Evolutionary conservation across 495 filamentous ascomycete species (phyloP).

Genomic region (Halenospora varia): DNA sequence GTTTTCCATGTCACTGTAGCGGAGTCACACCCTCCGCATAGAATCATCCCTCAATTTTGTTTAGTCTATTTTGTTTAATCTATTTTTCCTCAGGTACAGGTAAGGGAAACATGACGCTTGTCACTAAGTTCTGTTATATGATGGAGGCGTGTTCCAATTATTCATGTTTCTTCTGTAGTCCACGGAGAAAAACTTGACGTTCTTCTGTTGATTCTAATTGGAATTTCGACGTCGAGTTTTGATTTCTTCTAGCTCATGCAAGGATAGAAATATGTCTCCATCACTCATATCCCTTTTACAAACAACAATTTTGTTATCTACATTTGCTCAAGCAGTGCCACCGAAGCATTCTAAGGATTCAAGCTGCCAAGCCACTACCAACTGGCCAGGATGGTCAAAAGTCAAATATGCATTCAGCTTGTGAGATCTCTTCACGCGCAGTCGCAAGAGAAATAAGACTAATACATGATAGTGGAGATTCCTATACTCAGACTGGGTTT

Average conservation of each 20-base stretch:
- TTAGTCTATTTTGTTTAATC: neutral
- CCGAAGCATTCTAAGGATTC: slow-evolving; percentile 9
- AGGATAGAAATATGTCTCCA: slow-evolving; percentile 14
- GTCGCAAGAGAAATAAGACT: neutral
- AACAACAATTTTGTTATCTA: slow-evolving; percentile 1
- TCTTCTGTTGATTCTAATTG: too few species aligned
- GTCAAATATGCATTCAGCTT: slow-evolving; percentile 50
- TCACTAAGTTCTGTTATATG: neutral
- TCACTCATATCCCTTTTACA: neutral
- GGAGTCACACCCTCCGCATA: neutral
- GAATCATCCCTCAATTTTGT: neutral
- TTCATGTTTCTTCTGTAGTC: too few species aligned
- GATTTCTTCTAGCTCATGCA: neutral
- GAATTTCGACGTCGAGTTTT: too few species aligned
- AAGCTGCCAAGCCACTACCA: slow-evolving; percentile 19
- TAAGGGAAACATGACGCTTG: neutral
- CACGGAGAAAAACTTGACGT: too few species aligned
- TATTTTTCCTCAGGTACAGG: neutral
- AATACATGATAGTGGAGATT: slow-evolving; percentile 34
- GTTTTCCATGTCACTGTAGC: neutral
- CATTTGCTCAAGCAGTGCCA: slow-evolving; percentile 17
- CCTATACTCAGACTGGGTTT: slow-evolving; percentile 65
- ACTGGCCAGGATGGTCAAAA: slow-evolving; percentile 43
- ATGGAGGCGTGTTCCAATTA: too few species aligned
- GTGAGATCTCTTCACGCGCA: slow-evolving; percentile 28